phyloP scores from a whole-genome alignment of 1,284 basidiomycete genomes.

The Ganoderma sinense region DNA sequence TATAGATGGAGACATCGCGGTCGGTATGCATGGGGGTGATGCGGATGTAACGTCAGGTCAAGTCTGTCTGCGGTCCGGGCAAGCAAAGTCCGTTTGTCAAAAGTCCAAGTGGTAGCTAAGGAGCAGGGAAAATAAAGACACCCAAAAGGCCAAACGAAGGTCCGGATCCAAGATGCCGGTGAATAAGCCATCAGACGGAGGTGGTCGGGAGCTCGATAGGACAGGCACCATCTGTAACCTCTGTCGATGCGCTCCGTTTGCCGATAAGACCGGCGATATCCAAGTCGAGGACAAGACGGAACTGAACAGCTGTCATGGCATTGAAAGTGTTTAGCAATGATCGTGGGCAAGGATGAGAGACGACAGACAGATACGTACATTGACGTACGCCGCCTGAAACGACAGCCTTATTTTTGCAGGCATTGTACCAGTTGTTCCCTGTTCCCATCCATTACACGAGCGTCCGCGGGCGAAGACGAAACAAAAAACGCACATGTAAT shows the following conservation, averaged over 20 bases:
- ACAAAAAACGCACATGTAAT: constrained; percentile 69
- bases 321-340: background rate
- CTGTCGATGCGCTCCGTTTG: constrained; percentile 58
- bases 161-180: constrained; percentile 3
- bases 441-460: background rate
- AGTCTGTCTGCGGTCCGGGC: constrained; percentile 22
- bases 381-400: constrained; percentile 62
- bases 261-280: constrained; percentile 74
- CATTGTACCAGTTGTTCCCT: constrained; percentile 85
- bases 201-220: constrained; percentile 76
- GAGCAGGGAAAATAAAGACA: constrained; percentile 2
- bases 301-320: constrained; percentile 61
- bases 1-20: constrained; percentile 20
- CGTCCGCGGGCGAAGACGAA: constrained; percentile 1
- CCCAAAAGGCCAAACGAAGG: constrained; percentile 8
- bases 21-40: constrained; percentile 27
- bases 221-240: constrained; percentile 72
- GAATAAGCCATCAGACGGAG: constrained; percentile 44
- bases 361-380: constrained; percentile 51
- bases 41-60: constrained; percentile 17
- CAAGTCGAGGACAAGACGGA: constrained; percentile 74
- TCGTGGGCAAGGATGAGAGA: background rate
- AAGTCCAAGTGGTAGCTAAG: constrained; percentile 5
- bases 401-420: constrained; percentile 70
- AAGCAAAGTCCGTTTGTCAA: constrained; percentile 5